A percentile compares a stretch with the other conserved stretches of the same genome.
Evolutionary conservation across 2,329 filamentous ascomycete species (phyloP).

Genomic region (Fusarium algeriense): DNA sequence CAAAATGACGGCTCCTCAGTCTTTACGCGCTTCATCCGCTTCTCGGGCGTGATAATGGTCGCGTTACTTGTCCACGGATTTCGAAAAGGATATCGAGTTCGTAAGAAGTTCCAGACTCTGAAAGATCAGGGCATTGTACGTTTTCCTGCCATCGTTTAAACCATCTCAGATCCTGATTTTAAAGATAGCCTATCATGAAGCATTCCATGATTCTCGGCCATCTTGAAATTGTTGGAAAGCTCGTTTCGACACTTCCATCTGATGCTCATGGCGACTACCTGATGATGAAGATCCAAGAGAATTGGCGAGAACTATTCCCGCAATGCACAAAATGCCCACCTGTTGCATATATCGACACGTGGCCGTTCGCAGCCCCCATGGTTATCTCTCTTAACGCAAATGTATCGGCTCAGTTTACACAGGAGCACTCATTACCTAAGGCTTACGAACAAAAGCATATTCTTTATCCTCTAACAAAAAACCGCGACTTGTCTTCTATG

Average conservation of each 20-base stretch:
- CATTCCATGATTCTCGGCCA: constrained; percentile 39
- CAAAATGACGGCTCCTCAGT: constrained; percentile 6
- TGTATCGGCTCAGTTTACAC: constrained; percentile 40
- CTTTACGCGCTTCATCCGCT: background rate
- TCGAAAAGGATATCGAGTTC: constrained; percentile 16
- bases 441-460: constrained; percentile 47
- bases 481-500: constrained; percentile 49
- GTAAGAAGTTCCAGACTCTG: constrained; percentile 15
- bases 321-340: constrained; percentile 42
- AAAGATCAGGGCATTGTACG: constrained; percentile 15
- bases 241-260: constrained; percentile 21
- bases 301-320: constrained; percentile 36
- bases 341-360: constrained; percentile 47
- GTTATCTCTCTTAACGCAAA: constrained; percentile 37
- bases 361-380: constrained; percentile 43
- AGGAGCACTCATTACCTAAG: constrained; percentile 39
- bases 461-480: constrained; percentile 49
- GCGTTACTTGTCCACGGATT: constrained; percentile 11
- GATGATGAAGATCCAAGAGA: constrained; percentile 29
- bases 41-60: constrained; percentile 5
- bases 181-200: constrained; percentile 31
- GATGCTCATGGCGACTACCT: constrained; percentile 35
- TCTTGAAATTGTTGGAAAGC: constrained; percentile 25
- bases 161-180: background rate
- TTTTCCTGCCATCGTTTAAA: fast-evolving